Base-by-base conservation (phyloP, 2,329 filamentous ascomycete species). In the Catunica adiposa region DNA sequence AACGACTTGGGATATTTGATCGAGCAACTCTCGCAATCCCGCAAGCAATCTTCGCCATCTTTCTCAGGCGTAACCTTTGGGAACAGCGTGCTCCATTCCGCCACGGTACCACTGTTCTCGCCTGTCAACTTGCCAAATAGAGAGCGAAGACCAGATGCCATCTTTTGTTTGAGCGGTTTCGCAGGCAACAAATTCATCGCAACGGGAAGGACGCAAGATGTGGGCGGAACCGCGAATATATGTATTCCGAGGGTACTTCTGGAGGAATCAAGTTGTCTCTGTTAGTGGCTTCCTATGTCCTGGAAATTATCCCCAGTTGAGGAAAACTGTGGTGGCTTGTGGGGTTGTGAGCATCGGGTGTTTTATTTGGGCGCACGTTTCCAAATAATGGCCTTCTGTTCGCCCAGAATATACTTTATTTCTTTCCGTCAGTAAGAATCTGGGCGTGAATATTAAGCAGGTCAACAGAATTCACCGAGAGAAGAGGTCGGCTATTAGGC, bases 1-100 rank as follows among this genome's bases (percentile, higher is more conserved):
- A 83, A 84, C 37, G 69, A 69, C 59, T 72, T 73, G 38, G 90
- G 90, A 66, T 89, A 94, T 59, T 80, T 77, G 61, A 90, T 74
- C 14, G 81, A 79, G 73, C 92, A 97, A 61, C 74, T 81, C 23
- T 80, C 79, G 72, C 90, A 98, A 69, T 97, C 90, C 66, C 81
- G 87, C 56, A 86, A 72, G 67, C 92, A 97, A 61, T 89, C 89
- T 42, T 94, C 86, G 60, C 89, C 90, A 68, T 96, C 90, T 44
- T 86, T 70, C 2, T 76, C 74, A n/a, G 85, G 79, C 63, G 84
- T 76, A 38, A 87, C 87, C 62, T 78, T 79, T 54, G 81, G 72
- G 67, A 97, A 97, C 8, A 97, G 74, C 44, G 69, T 65, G 48
- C 66, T 62, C 34, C 68, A 61, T 11, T 66, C 56, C 8, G 69